Evolutionary conservation across 139 green algal species (phyloP).

Genomic region (Asterochloris erici): DNA sequence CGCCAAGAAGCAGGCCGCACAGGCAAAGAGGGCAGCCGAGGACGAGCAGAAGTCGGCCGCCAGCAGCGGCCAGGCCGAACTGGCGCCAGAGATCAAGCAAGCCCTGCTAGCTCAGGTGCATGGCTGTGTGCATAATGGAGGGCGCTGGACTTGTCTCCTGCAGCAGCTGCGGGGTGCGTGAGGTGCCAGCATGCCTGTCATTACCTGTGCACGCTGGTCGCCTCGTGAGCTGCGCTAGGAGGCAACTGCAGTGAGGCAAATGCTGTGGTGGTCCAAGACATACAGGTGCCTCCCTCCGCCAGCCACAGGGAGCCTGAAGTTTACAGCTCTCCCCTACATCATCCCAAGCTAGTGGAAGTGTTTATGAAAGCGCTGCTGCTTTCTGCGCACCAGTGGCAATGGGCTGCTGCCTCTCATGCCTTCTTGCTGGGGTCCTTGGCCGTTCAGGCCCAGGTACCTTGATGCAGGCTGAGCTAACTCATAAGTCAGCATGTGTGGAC

Average conservation of each 20-base stretch:
- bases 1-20: neutral
- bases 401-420: too few relatives aligned
- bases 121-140: neutral
- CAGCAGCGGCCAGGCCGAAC: neutral
- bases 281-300: neutral
- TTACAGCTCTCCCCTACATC: neutral
- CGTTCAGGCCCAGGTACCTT: neutral
- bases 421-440: neutral
- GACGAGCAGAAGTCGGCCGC: neutral
- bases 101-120: conserved; percentile 10
- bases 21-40: too few relatives aligned
- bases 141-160: too few relatives aligned
- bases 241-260: neutral
- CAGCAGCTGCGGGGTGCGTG: neutral
- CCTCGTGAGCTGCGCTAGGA: neutral
- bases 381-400: too few relatives aligned
- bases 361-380: too few relatives aligned
- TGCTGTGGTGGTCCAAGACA: too few relatives aligned
- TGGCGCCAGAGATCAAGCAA: conserved; percentile 5
- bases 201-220: neutral
- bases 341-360: neutral
- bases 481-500: neutral
- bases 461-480: neutral
- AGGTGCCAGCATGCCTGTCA: neutral
- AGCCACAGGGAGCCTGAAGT: neutral